phyloP scores from a whole-genome alignment of 1,139 yeast genomes.

The Hemisphaericaspora xylanilytica region DNA sequence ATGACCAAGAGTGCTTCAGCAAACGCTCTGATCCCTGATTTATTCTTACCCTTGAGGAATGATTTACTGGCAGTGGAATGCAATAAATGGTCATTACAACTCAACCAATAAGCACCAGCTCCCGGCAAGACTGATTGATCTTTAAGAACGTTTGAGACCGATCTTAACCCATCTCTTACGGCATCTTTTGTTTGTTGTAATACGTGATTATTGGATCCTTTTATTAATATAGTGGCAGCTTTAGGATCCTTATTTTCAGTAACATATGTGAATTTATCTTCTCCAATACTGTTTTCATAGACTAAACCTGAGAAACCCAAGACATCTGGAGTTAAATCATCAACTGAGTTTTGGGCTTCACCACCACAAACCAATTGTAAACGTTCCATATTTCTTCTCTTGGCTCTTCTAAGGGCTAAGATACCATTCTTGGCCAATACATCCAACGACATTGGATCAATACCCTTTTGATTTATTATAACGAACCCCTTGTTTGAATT shows the following conservation, averaged over 20 bases:
- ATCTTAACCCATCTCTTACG: slow-evolving; percentile 92
- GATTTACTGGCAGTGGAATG: slow-evolving; percentile 41
- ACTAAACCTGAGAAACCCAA: slow-evolving; percentile 90
- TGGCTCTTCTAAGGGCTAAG: slow-evolving; percentile 94
- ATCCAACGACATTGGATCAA: slow-evolving; percentile 97
- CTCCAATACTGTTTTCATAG: slow-evolving; percentile 91
- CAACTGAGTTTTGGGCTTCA: slow-evolving; percentile 98
- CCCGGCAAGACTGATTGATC: slow-evolving; percentile 91
- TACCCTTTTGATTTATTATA: slow-evolving; percentile 95
- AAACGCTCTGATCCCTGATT: slow-evolving; percentile 90
- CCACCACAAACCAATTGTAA: slow-evolving; percentile 96
- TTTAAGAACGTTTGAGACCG: slow-evolving; percentile 86
- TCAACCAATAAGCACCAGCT: slow-evolving; percentile 92
- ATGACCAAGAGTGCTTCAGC: slow-evolving; percentile 86
- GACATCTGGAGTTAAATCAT: slow-evolving; percentile 80
- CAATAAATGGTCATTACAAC: slow-evolving; percentile 69
- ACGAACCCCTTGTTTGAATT: slow-evolving; percentile 80
- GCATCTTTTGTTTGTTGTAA: slow-evolving; percentile 95
- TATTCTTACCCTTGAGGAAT: slow-evolving; percentile 77
- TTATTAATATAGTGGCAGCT: slow-evolving; percentile 86
- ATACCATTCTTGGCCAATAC: slow-evolving; percentile 91
- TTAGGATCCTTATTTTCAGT: slow-evolving; percentile 91
- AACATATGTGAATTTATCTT: slow-evolving; percentile 94
- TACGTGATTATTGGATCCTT: slow-evolving; percentile 88
- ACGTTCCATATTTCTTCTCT: slow-evolving; percentile 98